Conservation (phyloP, 257 asterid genomes). For the Misopates orontium region DNA sequence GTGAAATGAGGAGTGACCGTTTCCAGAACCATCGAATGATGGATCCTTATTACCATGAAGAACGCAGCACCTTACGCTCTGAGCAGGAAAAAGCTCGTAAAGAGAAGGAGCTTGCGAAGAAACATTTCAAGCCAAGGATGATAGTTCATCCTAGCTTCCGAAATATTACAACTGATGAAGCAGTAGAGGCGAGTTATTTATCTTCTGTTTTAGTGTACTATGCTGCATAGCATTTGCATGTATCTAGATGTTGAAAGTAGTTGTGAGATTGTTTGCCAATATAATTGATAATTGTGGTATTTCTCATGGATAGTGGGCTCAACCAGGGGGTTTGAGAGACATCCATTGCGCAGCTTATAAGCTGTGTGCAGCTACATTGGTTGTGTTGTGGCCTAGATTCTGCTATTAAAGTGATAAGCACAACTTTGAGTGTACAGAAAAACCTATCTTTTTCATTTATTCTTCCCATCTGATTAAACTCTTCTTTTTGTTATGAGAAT, state of each 20-base stretch:
- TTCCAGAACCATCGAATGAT: slow-evolving; percentile 41
- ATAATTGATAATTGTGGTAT: slow-evolving; percentile 8
- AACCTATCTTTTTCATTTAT: slow-evolving; percentile 4
- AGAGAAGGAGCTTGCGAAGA: slow-evolving; percentile 81
- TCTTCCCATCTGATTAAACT: slow-evolving; percentile 6
- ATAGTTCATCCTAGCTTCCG: slow-evolving; percentile 88
- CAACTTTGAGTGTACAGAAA: not conserved
- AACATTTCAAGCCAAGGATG: slow-evolving; percentile 89
- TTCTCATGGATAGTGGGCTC: not conserved
- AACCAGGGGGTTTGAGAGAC: not conserved
- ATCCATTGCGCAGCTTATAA: not conserved
- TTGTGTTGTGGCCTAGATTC: slow-evolving; percentile 5
- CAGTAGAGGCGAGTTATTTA: slow-evolving; percentile 56
- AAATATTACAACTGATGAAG: slow-evolving; percentile 87
- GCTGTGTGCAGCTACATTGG: not conserved
- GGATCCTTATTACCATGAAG: slow-evolving; percentile 86
- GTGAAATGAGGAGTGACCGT: slow-evolving; percentile 73
- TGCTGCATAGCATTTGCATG: slow-evolving; percentile 16
- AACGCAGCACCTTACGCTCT: slow-evolving; percentile 47
- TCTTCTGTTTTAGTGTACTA: slow-evolving; percentile 2
- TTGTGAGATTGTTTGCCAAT: not conserved
- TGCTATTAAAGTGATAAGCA: slow-evolving; percentile 1
- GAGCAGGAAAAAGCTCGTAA: slow-evolving; percentile 74
- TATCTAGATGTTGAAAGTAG: slow-evolving; percentile 5
- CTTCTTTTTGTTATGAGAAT: slow-evolving; percentile 6